These are phyloP conservation scores for Flaveria linearis DNA, from an alignment of 129 eudicot species.

Conservation along the genomic window DNA sequence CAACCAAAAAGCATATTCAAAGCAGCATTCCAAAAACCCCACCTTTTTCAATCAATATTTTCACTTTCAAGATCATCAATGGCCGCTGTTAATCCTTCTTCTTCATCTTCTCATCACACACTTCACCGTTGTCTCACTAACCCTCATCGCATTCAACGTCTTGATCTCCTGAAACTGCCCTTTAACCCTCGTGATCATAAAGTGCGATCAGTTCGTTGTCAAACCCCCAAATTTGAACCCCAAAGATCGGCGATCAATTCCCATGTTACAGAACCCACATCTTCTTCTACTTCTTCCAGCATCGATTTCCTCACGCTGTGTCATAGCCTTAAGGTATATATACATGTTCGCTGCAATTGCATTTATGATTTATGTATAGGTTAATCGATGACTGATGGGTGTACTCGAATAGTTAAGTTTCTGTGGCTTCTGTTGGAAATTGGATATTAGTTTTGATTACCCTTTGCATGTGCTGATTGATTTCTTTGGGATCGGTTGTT, in stretches of 20 bases:
- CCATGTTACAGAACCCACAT: slow-evolving; percentile 28
- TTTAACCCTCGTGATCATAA: slow-evolving; percentile 38
- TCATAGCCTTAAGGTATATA: slow-evolving; percentile 70
- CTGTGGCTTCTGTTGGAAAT: no score
- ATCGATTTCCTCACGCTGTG: slow-evolving; percentile 92
- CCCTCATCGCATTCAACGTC: slow-evolving; percentile 37
- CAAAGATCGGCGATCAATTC: slow-evolving; percentile 29
- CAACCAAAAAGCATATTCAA: slow-evolving; percentile 26
- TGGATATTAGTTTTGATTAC: background rate
- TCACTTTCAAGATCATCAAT: slow-evolving; percentile 31
- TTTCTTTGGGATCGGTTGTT: background rate
- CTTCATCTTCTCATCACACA: slow-evolving; percentile 37
- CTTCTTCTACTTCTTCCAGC: slow-evolving; percentile 51
- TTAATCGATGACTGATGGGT: no score
- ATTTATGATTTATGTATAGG: background rate
- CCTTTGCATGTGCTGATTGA: slow-evolving; percentile 10
- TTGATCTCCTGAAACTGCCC: slow-evolving; percentile 38
- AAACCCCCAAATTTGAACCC: slow-evolving; percentile 48
- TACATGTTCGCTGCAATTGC: background rate
- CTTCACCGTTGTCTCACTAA: slow-evolving; percentile 13
- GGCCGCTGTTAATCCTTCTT: slow-evolving; percentile 47
- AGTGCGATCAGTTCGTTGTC: slow-evolving; percentile 48
- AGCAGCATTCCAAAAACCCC: slow-evolving; percentile 1
- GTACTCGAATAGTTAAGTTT: no score
- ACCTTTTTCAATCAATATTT: slow-evolving; percentile 12